Conservation (phyloP, 768 basidiomycete species). For the Rhizopogon rudus region DNA sequence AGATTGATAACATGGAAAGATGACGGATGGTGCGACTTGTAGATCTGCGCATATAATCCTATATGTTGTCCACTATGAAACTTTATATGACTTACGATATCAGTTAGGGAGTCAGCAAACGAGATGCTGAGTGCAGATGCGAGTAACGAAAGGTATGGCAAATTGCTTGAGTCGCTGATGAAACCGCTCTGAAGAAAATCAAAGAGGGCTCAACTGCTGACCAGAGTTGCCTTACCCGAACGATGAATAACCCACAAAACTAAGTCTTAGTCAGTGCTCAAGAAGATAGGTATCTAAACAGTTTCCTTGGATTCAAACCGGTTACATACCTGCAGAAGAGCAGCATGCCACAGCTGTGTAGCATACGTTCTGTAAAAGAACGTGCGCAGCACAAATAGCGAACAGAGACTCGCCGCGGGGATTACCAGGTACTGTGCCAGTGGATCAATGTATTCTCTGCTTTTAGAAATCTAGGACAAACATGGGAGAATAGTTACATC, state of each 20-base stretch:
- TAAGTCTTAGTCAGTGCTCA: conserved; percentile 2
- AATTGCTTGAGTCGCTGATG: conserved; percentile 3
- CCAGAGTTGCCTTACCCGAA: conserved; percentile 14
- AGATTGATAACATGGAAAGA: conserved; percentile 18
- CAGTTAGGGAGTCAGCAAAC: conserved; percentile 15
- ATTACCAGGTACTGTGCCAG: conserved; percentile 18
- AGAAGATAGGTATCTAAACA: not conserved
- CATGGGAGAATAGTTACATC: not conserved
- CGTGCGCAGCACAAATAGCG: conserved; percentile 13
- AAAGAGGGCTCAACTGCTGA: not conserved
- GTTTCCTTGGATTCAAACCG: not conserved
- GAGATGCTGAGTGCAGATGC: conserved; percentile 17
- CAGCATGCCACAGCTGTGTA: conserved; percentile 25
- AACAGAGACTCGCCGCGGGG: conserved; percentile 17
- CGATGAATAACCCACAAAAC: conserved; percentile 26
- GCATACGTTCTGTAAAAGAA: conserved; percentile 16
- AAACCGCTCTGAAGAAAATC: conserved; percentile 10
- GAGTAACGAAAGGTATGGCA: conserved; percentile 9
- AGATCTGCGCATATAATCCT: conserved; percentile 10
- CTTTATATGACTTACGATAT: conserved; percentile 15
- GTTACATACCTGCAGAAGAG: conserved; percentile 28
- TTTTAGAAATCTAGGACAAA: conserved; percentile 16
- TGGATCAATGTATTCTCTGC: conserved; percentile 13
- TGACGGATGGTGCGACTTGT: conserved; percentile 14
- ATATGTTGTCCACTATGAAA: not conserved